A percentile compares a stretch with the other conserved stretches of the same genome.
phyloP scores from a whole-genome alignment of 1,139 yeast species.

The Torulaspora pretoriensis region DNA sequence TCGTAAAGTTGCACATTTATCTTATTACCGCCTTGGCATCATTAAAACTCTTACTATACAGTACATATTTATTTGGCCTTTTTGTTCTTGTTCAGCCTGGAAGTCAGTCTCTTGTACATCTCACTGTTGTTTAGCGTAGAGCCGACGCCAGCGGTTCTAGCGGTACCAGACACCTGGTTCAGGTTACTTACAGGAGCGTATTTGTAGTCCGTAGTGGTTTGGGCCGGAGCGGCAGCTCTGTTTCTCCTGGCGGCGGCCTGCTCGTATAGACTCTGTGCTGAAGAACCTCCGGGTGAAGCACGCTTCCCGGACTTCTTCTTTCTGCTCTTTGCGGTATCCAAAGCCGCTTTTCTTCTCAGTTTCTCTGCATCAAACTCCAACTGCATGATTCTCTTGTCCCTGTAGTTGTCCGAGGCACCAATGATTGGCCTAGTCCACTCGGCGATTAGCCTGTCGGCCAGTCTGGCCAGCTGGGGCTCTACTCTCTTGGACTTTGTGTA shows the following conservation, averaged over 20 bases:
- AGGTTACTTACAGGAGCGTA: conserved; percentile 79
- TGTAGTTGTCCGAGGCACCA: conserved; percentile 91
- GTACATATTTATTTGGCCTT: conserved; percentile 8
- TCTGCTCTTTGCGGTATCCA: conserved; percentile 33
- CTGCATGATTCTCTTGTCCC: conserved; percentile 75
- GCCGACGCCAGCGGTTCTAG: conserved; percentile 47
- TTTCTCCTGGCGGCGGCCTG: conserved; percentile 89
- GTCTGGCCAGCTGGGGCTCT: conserved; percentile 77
- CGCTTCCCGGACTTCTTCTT: conserved; percentile 30
- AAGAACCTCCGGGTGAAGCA: conserved; percentile 40
- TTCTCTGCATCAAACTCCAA: conserved; percentile 64
- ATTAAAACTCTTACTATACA: background rate
- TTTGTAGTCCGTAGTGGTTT: conserved; percentile 82
- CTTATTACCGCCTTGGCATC: conserved; percentile 3
- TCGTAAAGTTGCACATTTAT: conserved; percentile 15
- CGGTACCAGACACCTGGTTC: conserved; percentile 34
- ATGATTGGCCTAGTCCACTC: conserved; percentile 99
- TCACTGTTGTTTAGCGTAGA: conserved; percentile 58
- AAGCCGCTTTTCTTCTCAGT: conserved; percentile 43
- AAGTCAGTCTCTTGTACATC: conserved; percentile 62
- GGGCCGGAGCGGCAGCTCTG: conserved; percentile 92
- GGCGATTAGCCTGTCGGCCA: conserved; percentile 86
- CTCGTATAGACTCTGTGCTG: conserved; percentile 55
- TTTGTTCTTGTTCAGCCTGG: conserved; percentile 35
- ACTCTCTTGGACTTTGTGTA: conserved; percentile 90